These are phyloP conservation scores for Mortierella sp. DNA, from an alignment of 371 early-diverging fungal genomes.

Conservation along the genomic window DNA sequence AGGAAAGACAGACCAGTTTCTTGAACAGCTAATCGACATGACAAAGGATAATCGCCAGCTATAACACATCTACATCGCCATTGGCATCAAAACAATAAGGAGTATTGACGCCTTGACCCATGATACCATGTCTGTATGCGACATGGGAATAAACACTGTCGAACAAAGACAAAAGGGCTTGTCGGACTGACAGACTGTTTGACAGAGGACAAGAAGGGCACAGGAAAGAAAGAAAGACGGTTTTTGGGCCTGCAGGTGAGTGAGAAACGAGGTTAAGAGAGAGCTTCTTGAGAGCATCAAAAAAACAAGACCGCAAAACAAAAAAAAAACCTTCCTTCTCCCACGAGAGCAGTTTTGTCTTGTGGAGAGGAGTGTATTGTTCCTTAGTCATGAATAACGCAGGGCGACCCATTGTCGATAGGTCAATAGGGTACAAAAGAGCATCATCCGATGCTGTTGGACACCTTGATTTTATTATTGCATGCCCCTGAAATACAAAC, in stretches of 20 bases:
- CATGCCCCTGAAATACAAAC: no score
- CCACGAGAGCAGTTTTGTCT: background rate
- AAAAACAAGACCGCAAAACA: background rate
- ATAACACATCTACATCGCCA: background rate
- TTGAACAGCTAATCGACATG: background rate
- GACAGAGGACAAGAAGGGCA: no score
- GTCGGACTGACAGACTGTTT: background rate
- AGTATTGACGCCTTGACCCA: background rate
- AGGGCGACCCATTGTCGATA: background rate
- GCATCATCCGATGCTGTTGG: constrained; percentile 1
- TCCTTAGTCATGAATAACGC: constrained; percentile 6
- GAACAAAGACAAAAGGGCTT: background rate
- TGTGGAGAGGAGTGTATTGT: background rate
- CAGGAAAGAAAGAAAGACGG: background rate
- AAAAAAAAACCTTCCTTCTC: constrained; percentile 5
- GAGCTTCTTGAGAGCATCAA: constrained; percentile 13
- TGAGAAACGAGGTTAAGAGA: background rate
- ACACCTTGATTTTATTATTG: background rate
- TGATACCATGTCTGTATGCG: background rate
- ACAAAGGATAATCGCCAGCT: constrained; percentile 7
- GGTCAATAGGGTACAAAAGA: background rate
- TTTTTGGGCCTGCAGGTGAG: background rate
- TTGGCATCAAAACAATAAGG: background rate
- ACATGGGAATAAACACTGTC: background rate
- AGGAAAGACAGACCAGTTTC: background rate